phyloP scores from a whole-genome alignment of 192 early-diverging fungal species.

The Cetraspora pellucida region DNA sequence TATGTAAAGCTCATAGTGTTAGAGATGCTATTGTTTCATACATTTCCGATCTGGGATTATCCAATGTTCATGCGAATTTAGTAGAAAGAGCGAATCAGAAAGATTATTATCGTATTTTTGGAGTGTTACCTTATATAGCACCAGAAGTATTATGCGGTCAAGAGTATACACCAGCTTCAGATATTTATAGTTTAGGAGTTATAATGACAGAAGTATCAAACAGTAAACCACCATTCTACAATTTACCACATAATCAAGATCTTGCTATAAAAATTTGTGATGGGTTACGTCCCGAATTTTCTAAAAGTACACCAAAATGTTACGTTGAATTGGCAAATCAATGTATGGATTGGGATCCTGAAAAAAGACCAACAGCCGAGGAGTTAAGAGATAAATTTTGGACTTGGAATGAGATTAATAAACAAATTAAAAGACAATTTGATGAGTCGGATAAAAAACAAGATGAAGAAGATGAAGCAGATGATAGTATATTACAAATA shows the following conservation, averaged over 20 bases:
- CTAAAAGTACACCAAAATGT: constrained; percentile 2
- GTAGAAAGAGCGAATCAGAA: constrained; percentile 22
- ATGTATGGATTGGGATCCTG: not conserved
- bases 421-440: not conserved
- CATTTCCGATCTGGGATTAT: constrained; percentile 37
- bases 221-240: constrained; percentile 37
- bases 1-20: not conserved
- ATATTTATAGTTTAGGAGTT: constrained; percentile 46
- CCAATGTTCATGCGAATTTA: not conserved
- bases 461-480: too few species aligned
- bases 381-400: not conserved
- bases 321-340: not conserved
- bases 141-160: constrained; percentile 41
- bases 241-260: not conserved
- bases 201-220: constrained; percentile 48
- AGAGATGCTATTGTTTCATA: constrained; percentile 33
- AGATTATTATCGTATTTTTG: constrained; percentile 32
- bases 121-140: constrained; percentile 45
- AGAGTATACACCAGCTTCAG: constrained; percentile 39
- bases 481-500: too few species aligned
- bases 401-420: not conserved
- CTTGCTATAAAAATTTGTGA: constrained; percentile 4
- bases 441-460: not conserved
- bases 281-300: not conserved
- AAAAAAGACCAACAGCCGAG: not conserved